phyloP scores from a whole-genome alignment of 2,329 filamentous ascomycete species.

The Sporothrix schenckii region DNA sequence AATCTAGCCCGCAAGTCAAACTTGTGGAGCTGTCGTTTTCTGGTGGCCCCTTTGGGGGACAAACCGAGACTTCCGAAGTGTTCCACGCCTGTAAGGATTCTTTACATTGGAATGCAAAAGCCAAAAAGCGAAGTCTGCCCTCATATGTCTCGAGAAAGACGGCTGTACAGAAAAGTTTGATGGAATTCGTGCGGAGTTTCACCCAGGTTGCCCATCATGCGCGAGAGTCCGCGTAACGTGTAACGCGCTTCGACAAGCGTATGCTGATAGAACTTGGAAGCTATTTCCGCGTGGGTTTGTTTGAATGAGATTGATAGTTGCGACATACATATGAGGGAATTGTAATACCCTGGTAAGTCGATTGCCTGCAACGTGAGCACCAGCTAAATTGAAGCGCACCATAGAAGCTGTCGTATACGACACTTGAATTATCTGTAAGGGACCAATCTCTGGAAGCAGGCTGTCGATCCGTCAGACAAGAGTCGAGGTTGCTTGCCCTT shows the following conservation, averaged over 20 bases:
- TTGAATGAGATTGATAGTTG: slow-evolving; percentile 4
- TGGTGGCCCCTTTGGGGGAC: background rate
- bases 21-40: background rate
- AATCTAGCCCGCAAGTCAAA: slow-evolving; percentile 2
- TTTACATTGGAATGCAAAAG: background rate
- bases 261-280: slow-evolving; percentile 7
- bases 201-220: background rate
- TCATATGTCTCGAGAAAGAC: slow-evolving; percentile 6
- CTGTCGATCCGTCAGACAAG: background rate
- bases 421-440: background rate
- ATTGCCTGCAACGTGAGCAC: background rate
- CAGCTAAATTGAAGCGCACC: too few species aligned
- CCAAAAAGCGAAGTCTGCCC: background rate
- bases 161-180: slow-evolving; percentile 9
- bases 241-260: slow-evolving; percentile 17
- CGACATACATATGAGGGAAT: slow-evolving; percentile 2
- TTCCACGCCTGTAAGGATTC: background rate
- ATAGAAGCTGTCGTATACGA: too few species aligned
- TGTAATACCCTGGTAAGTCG: slow-evolving; percentile 4
- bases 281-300: background rate
- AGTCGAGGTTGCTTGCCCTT: background rate
- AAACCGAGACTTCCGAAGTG: background rate
- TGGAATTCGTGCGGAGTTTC: background rate
- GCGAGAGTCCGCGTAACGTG: background rate
- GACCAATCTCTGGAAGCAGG: too few species aligned